phyloP scores from a whole-genome alignment of 176 grass and related monocot species.

The Aegilops sharonensis region DNA sequence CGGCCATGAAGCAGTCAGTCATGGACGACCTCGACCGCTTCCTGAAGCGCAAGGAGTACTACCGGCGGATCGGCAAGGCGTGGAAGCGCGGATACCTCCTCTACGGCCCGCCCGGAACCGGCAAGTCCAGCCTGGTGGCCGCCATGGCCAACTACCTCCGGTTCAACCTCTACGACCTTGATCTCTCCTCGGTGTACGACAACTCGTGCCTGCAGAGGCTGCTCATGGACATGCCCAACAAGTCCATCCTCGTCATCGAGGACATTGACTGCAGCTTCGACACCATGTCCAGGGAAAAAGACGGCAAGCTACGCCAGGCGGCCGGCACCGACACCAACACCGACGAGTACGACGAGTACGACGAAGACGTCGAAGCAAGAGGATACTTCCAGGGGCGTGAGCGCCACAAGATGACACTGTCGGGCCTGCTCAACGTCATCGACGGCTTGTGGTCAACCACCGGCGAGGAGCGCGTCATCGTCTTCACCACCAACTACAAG shows the following conservation, averaged over 20 bases:
- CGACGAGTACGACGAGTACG: background rate
- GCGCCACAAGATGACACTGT: background rate
- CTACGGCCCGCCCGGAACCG: constrained; percentile 28
- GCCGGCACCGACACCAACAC: no score
- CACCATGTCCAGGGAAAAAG: background rate
- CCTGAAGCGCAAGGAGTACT: constrained; percentile 25
- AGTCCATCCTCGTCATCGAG: constrained; percentile 24
- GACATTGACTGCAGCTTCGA: constrained; percentile 27
- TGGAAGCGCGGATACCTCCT: constrained; percentile 56
- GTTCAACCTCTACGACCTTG: constrained; percentile 36
- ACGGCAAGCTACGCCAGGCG: no score
- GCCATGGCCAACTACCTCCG: constrained; percentile 43
- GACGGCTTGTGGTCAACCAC: constrained; percentile 40
- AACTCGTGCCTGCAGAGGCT: background rate
- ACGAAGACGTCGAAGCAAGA: background rate
- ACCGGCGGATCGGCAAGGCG: constrained; percentile 39
- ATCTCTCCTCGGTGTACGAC: background rate
- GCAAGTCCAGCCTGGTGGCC: constrained; percentile 37
- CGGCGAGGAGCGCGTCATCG: constrained; percentile 73
- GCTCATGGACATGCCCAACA: background rate
- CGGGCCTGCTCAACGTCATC: constrained; percentile 35
- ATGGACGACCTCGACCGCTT: constrained; percentile 30
- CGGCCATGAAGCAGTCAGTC: background rate
- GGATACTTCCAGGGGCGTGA: background rate
- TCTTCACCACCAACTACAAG: constrained; percentile 44